phyloP scores from a whole-genome alignment of 2,329 filamentous ascomycete genomes.

The Leptographium flavum region DNA sequence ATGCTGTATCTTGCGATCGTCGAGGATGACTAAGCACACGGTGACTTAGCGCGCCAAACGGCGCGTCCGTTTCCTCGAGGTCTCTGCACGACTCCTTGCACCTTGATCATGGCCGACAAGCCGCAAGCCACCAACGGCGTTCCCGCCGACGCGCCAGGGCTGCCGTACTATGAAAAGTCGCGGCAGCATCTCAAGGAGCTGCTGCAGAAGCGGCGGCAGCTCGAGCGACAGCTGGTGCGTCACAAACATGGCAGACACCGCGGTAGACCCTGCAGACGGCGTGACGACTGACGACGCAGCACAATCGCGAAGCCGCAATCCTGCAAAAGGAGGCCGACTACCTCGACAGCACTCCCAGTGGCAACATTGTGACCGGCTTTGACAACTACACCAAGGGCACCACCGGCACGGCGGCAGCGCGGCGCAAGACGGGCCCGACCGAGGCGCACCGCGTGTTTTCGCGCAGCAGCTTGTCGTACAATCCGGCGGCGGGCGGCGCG shows the following conservation, averaged over 20 bases:
- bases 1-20: too few relatives aligned
- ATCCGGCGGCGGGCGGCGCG: constrained; percentile 29
- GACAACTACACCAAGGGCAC: constrained; percentile 95
- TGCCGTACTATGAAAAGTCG: constrained; percentile 60
- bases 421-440: constrained; percentile 48
- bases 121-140: constrained; percentile 8
- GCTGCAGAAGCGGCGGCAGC: constrained; percentile 47
- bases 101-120: constrained; percentile 18
- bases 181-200: constrained; percentile 53
- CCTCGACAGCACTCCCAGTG: constrained; percentile 74
- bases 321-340: constrained; percentile 73
- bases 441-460: constrained; percentile 66
- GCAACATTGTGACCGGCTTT: constrained; percentile 96
- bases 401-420: constrained; percentile 44
- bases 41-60: too few relatives aligned
- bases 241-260: not conserved
- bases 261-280: not conserved
- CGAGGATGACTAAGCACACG: too few relatives aligned
- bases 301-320: constrained; percentile 58
- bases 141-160: constrained; percentile 30
- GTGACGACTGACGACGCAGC: not conserved
- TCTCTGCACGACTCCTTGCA: too few relatives aligned
- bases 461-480: constrained; percentile 48
- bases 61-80: not conserved
- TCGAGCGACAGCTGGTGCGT: constrained; percentile 24